Conservation (phyloP, 1,284 basidiomycete species). For the Puccinia sorghi region DNA sequence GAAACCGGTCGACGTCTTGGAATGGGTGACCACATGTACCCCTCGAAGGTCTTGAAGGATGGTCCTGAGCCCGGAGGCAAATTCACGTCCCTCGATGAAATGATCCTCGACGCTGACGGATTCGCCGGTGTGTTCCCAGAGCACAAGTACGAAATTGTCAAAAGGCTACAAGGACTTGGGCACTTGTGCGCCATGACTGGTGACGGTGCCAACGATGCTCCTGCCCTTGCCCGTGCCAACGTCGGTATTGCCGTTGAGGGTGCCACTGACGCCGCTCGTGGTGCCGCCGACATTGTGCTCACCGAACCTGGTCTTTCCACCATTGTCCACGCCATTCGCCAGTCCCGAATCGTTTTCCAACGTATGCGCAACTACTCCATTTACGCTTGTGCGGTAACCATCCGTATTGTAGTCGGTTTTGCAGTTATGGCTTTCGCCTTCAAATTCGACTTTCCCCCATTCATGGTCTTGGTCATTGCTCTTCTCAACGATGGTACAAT, state of each 20-base stretch:
- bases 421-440: constrained; percentile 91
- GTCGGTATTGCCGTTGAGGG: constrained; percentile 74
- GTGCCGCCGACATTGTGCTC: constrained; percentile 91
- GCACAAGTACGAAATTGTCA: constrained; percentile 65
- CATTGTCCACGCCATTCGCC: constrained; percentile 93
- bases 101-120: constrained; percentile 70
- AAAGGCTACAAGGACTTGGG: constrained; percentile 82
- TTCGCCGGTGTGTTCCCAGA: constrained; percentile 91
- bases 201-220: constrained; percentile 96
- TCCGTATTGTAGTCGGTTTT: constrained; percentile 98
- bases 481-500: constrained; percentile 90
- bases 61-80: constrained; percentile 75
- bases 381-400: constrained; percentile 85
- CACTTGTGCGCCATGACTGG: constrained; percentile 62
- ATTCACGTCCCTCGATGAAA: constrained; percentile 63
- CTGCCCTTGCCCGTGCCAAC: constrained; percentile 73
- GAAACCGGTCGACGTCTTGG: constrained; percentile 97
- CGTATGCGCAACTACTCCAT: constrained; percentile 45
- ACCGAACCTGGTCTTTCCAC: constrained; percentile 94
- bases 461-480: constrained; percentile 98
- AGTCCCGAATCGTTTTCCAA: constrained; percentile 84
- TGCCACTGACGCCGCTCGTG: constrained; percentile 91
- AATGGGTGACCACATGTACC: constrained; percentile 94
- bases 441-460: constrained; percentile 97
- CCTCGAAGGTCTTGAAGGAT: constrained; percentile 89